A percentile compares a stretch with the other conserved stretches of the same genome.
phyloP scores from a whole-genome alignment of 305 asterid genomes.

The Striga hermonthica region DNA sequence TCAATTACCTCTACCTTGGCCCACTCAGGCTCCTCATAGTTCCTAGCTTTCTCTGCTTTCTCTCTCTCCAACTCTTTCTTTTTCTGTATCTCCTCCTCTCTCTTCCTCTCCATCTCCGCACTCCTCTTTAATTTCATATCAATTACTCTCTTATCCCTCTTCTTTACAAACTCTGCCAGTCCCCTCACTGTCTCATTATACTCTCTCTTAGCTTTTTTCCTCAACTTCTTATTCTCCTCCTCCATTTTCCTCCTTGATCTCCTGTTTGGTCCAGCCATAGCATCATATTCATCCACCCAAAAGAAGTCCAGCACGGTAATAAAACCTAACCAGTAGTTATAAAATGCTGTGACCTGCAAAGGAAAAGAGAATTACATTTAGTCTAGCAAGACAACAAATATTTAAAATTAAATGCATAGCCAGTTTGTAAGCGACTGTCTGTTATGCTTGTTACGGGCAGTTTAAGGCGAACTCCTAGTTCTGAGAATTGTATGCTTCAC shows the following conservation, averaged over 20 bases:
- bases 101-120: conserved; percentile 81
- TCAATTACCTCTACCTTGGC: conserved; percentile 62
- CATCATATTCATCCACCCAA: conserved; percentile 89
- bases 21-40: conserved; percentile 86
- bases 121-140: conserved; percentile 86
- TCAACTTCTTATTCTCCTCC: conserved; percentile 88
- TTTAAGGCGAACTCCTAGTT: not conserved
- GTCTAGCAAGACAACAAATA: conserved; percentile 8
- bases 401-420: conserved; percentile 1
- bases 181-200: conserved; percentile 90
- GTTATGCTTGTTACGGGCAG: not conserved
- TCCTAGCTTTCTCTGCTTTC: conserved; percentile 72
- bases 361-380: not conserved
- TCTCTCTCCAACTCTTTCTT: conserved; percentile 77
- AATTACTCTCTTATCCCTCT: conserved; percentile 90
- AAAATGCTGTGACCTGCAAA: conserved; percentile 87
- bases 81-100: conserved; percentile 65
- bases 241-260: conserved; percentile 87
- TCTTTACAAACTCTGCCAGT: conserved; percentile 81
- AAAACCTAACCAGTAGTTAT: conserved; percentile 81
- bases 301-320: conserved; percentile 72
- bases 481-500: not conserved
- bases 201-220: conserved; percentile 84
- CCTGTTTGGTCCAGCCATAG: conserved; percentile 77
- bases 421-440: not conserved